Evolutionary conservation across 75 land plant species (phyloP), one percentile per base, ranked within the genome.

Genomic region (Cupressus sempervirens): DNA sequence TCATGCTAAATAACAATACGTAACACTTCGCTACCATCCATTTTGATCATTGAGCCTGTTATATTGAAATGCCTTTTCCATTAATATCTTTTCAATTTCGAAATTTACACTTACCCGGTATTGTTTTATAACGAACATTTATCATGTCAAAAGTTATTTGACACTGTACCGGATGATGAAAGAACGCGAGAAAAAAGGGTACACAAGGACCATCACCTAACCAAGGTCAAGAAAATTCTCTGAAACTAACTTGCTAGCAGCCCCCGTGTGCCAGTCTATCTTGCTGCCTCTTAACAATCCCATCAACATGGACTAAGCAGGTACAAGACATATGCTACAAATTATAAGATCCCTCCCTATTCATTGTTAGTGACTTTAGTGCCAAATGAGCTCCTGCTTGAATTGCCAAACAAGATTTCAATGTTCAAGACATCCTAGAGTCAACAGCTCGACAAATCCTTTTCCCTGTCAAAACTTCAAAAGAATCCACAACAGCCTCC

Each of bases 381-480:
- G 26, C 81, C 81, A 43, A 45, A 79, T 23, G 81, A 79, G 81
- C 81, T 79, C 46, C 81, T 77, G 46, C 81, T 77, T 38, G 12
- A 30, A 45, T 45, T 79, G 29, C 81, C 48, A n/a, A 43, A 43
- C 29, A 79, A 79, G 45, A 79, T 43, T 41, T 46, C 18, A 77
- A 9, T 23, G 80, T 43, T 40, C 13, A 41, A 40, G 38, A 77
- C 46, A 6, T 3, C n/a, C 45, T 79, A 79, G n/a, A 9, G 7
- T 41, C 67, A 74, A 74, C 40, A 74, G 76, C 40, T 74, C 20
- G 18, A 74, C n/a, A 41, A 76, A 76, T 2, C 4, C 15, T 43
- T 20, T 45, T 41, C 46, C n/a, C 46, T 1, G 9, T 40, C 26
- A 76, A 41, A 76, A 76, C 23, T 41, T 76, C 9, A 38, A 20